These are phyloP conservation scores for Picea sitchensis DNA, from an alignment of 75 land plant species.

Conservation along the genomic window DNA sequence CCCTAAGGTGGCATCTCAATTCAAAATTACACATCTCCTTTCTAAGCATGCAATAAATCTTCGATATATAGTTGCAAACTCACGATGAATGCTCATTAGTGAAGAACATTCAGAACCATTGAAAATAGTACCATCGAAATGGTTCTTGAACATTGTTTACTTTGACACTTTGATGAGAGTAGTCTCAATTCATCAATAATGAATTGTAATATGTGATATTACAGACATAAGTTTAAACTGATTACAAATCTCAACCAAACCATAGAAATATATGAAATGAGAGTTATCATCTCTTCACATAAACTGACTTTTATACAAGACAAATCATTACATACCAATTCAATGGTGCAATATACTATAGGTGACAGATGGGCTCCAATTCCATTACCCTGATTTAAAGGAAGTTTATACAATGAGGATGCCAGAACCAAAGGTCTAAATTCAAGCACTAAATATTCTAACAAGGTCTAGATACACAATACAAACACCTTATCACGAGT, in stretches of 20 bases:
- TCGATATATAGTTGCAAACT: constrained; percentile 2
- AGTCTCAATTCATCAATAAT: not conserved
- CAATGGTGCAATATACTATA: not conserved
- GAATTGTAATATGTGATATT: not conserved
- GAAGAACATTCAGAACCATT: not conserved
- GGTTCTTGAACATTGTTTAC: not conserved
- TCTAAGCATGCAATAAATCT: not conserved
- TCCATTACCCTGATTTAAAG: too few species aligned
- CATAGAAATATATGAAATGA: not conserved
- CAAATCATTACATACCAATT: not conserved
- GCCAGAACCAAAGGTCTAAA: too few species aligned
- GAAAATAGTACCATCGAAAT: not conserved
- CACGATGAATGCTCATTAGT: not conserved
- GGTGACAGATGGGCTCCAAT: too few species aligned
- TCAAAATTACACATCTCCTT: not conserved
- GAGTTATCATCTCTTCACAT: not conserved
- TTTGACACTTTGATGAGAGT: not conserved
- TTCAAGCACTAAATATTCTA: too few species aligned
- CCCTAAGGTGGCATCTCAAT: not conserved
- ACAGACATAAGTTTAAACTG: not conserved
- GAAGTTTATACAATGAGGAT: too few species aligned
- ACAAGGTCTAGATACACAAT: too few species aligned
- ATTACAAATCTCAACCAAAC: not conserved
- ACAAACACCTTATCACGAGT: too few species aligned
- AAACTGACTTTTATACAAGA: not conserved